Evolutionary conservation across 176 grass and related monocot species (phyloP), one percentile per base, ranked within the genome.

Genomic region (Cenchrus fungigraminus): DNA sequence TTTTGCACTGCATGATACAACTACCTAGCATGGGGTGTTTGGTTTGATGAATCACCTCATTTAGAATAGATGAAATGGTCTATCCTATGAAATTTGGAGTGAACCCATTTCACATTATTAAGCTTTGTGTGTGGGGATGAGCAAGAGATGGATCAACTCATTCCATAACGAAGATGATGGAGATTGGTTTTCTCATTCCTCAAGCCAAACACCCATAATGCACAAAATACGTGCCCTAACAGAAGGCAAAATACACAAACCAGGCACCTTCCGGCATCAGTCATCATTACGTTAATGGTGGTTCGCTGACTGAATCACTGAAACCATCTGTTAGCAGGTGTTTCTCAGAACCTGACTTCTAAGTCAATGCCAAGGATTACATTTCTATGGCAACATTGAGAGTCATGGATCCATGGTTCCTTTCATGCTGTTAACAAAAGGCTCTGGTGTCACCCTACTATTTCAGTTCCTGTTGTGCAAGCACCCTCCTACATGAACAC

Each of bases 401-500:
- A 77, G 66, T 68, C 47, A 80, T 20, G 20, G 66, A 25, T 81
- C 71, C 71, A 64, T 60, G 34, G 53, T 80, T 53, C 50, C 49
- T 6, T 70, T 46, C 76, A 86, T 17, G 60, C 22, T 20, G 9
- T 9, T 76, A 70, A 51, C 65, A 86, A 50, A 86, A 73, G 73
- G 8, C 37, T 68, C n/a, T 17, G n/a, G 31, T 63, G 45, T 61
- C 76, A 56, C 11, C 68, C n/a, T 10, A 63, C 50, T 69, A 79
- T 16, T 72, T 71, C 25, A 47, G 42, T 49, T 77, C 69, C 32
- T 47, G 8, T 54, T 15, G 13, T 40, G 17, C 65, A 76, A 90
- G 77, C 49, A 47, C 56, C 71, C 31, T 62, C 7, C 68, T 71
- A 82, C 83, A 82, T 82, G 72, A 50, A 77, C 31, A 34, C 20